Base-by-base conservation (phyloP, 2,329 filamentous ascomycete genomes). In the Tothia fuscella region DNA sequence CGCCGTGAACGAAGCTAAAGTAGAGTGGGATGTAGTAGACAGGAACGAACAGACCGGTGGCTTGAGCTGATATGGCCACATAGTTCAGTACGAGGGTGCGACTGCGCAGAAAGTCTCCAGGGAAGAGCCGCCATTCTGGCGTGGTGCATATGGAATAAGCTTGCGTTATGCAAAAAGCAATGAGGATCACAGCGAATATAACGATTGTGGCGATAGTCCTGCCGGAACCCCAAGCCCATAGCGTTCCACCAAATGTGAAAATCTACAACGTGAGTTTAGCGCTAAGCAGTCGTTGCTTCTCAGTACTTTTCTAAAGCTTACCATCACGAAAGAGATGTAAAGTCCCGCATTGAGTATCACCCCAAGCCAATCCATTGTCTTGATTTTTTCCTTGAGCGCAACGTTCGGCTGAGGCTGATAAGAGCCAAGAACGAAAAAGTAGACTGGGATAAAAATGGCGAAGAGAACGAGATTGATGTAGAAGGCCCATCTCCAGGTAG, bases 401-500 rank as follows among this genome's bases (percentile, higher is more conserved):
- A 33, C 36, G 24, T 41, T 37, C 4, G 47, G 48, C 47, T 44
- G 44, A 44, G 25, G 55, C 16, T 57, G 38, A 6, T 46, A 49
- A 35, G 56, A 53, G 4, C 56, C 61, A 0, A 74, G 58, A 5
- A 64, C 49, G 46, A 68, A 64, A 22, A 74, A 20, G 20, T 65
- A 62, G 21, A 65, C 57, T 1, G 68, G 64, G 3, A 60, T 49
- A 29, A 62, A 56, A 5, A 62, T 52, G 5, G 55, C 71, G 2
- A 69, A 60, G 31, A 69, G 53, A 26, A 61, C 53, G 1, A 76
- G 58, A 48, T 76, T 78, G 56, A 77, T 67, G 48, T 78, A 78
- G 49, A 71, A 71, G 0, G 60, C 61, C 54, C 55, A 59, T 49
- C 56, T 43, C 56, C 56, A 59, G 19, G 49, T 54, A 5, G 52